Evolutionary conservation across 2,329 filamentous ascomycete species (phyloP), one percentile per base, ranked within the genome.

Genomic region (Fusarium secorum): DNA sequence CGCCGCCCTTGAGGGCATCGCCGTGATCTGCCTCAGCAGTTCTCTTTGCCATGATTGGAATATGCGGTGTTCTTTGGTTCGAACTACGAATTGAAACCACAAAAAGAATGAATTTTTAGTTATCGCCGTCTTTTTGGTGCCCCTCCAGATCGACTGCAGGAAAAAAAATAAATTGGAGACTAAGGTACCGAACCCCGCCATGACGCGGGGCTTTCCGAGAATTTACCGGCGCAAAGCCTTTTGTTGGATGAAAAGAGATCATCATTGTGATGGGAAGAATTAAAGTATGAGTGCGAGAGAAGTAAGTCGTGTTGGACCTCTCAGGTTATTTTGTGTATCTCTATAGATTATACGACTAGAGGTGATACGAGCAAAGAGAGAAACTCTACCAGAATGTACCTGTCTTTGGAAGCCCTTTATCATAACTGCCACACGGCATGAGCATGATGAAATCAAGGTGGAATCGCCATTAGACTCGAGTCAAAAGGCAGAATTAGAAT

Each of bases 41-140:
- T 58, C 89, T 85, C 79, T 91, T 91, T 60, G 88, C 88, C 89
- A 91, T 90, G 68, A 30, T 65, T 67, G 30, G 33, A 46, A 24
- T 26, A 14, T 26, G 30, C n/a, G 30, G 20, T 42, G 46, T 44
- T 56, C 44, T 66, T 8, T 49, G 42, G 28, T 17, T 44, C 14
- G 48, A 41, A 45, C 36, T 66, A 41, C 39, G 22, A 54, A 36
- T 53, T 57, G 51, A 68, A 52, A 58, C 64, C 49, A 58, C 52
- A 60, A 60, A 70, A 70, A 51, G 52, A 51, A 28, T 55, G 62
- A 67, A 53, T 67, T 72, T 72, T 72, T 52, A 41, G 65, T 39
- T 49, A 51, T 68, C 33, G 36, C 28, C 39, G 22, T 30, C 28
- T 65, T 66, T 73, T 67, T 62, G 61, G 62, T 73, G 70, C 70